Evolutionary conservation across 2,329 filamentous ascomycete genomes (phyloP).

Genomic region (Phoma sp.): DNA sequence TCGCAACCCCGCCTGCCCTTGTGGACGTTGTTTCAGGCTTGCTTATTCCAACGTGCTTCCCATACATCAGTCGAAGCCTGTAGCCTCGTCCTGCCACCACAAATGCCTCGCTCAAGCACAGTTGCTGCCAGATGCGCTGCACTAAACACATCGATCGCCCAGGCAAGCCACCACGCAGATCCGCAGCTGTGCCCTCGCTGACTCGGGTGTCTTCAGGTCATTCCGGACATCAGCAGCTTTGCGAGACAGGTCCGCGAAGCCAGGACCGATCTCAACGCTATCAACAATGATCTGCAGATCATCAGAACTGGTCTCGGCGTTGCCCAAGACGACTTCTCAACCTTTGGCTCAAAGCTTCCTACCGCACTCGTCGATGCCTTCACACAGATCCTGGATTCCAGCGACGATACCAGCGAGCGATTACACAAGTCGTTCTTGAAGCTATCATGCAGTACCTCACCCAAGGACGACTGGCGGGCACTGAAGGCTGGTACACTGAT

Average conservation of each 20-base stretch:
- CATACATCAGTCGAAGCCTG: conserved; percentile 9
- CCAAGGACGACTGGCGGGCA: conserved; percentile 30
- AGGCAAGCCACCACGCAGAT: conserved; percentile 29
- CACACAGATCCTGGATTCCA: conserved; percentile 39
- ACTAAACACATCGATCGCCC: conserved; percentile 37
- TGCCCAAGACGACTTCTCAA: conserved; percentile 41
- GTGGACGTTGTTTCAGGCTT: conserved; percentile 15
- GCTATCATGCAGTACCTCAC: conserved; percentile 31
- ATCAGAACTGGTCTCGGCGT: conserved; percentile 41
- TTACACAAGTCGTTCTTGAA: conserved; percentile 39
- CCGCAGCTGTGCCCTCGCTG: conserved; percentile 16
- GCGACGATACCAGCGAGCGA: conserved; percentile 33
- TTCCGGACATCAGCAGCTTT: conserved; percentile 38
- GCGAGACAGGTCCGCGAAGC: conserved; percentile 41
- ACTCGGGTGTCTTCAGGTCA: conserved; percentile 30
- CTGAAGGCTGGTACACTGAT: conserved; percentile 26
- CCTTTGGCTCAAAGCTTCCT: conserved; percentile 24
- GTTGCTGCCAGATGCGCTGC: conserved; percentile 43
- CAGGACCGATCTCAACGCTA: conserved; percentile 40
- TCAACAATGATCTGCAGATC: conserved; percentile 40
- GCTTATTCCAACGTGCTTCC: conserved; percentile 14
- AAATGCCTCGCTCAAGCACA: conserved; percentile 37
- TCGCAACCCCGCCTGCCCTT: conserved; percentile 11
- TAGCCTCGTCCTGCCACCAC: conserved; percentile 11
- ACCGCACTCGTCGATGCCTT: conserved; percentile 32